A percentile compares a stretch with the other conserved stretches of the same genome.
Conservation (phyloP, 2,329 filamentous ascomycete genomes). For the Neopestalotiopsis rosae region DNA sequence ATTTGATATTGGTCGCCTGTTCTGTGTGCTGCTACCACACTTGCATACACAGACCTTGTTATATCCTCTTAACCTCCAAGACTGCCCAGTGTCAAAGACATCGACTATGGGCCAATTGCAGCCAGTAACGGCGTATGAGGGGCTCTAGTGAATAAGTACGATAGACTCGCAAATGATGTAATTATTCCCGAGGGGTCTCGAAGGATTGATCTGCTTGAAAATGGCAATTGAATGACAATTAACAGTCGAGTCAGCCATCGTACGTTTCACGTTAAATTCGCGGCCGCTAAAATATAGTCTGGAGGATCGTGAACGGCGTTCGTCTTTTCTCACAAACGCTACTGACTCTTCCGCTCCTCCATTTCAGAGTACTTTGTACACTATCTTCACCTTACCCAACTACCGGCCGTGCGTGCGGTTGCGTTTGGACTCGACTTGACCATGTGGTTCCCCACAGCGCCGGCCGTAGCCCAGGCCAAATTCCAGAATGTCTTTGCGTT, state of each 20-base stretch:
- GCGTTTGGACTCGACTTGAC: neutral
- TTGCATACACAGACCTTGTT: neutral
- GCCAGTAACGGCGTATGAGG: neutral
- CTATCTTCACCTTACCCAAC: neutral
- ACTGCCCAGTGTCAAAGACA: neutral
- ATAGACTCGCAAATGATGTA: neutral
- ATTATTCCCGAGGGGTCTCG: neutral
- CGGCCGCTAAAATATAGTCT: neutral
- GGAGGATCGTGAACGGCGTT: neutral
- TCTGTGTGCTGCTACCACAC: neutral
- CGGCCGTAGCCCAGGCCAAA: neutral
- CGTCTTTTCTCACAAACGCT: neutral
- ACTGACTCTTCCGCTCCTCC: neutral
- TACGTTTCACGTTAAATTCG: neutral
- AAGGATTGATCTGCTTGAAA: neutral
- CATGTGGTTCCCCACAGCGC: neutral
- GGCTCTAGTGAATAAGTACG: neutral
- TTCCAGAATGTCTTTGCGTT: neutral
- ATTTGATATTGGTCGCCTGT: neutral
- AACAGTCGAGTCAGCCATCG: neutral
- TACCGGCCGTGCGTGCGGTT: neutral
- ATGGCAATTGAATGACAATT: neutral
- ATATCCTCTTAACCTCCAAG: neutral
- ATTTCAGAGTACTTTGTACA: neutral
- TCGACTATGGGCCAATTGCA: neutral